A percentile compares a stretch with the other conserved stretches of the same genome.
These are phyloP conservation scores for Sarcodon sp. DNA, from an alignment of 768 basidiomycete genomes.

Conservation along the genomic window DNA sequence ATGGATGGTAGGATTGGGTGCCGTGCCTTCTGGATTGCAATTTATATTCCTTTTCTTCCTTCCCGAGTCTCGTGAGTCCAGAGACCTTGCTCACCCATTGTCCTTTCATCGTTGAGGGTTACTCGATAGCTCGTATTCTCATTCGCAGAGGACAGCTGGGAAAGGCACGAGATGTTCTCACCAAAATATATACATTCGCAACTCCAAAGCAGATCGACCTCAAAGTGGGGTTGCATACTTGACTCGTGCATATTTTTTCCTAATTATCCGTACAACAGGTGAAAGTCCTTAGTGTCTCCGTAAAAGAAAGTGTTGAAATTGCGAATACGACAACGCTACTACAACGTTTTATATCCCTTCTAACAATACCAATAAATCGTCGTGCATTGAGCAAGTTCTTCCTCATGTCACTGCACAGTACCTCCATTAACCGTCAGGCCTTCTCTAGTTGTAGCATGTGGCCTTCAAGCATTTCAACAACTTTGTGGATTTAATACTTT, in stretches of 20 bases:
- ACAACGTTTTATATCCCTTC: conserved; percentile 40
- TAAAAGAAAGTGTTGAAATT: conserved; percentile 49
- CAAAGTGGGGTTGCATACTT: conserved; percentile 29
- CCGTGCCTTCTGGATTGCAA: conserved; percentile 55
- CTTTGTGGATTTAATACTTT: conserved; percentile 79
- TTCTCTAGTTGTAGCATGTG: conserved; percentile 54
- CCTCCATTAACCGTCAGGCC: background rate
- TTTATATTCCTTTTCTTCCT: conserved; percentile 46
- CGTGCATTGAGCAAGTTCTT: conserved; percentile 50
- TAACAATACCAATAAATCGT: conserved; percentile 45
- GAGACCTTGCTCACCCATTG: no score
- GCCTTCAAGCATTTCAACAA: conserved; percentile 77
- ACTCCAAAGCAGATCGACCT: conserved; percentile 50
- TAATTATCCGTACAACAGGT: conserved; percentile 21
- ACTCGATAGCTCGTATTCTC: conserved; percentile 43
- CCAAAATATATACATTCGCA: conserved; percentile 59
- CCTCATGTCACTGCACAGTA: background rate
- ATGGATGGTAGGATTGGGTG: conserved; percentile 75
- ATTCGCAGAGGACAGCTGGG: conserved; percentile 39
- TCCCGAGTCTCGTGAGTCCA: conserved; percentile 65
- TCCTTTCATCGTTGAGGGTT: background rate
- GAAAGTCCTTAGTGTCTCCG: conserved; percentile 44
- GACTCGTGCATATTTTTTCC: no score
- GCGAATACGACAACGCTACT: conserved; percentile 47
- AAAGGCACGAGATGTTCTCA: conserved; percentile 39